Base-by-base conservation (phyloP, 2,329 filamentous ascomycete genomes). In the Trichoderma harzianum region DNA sequence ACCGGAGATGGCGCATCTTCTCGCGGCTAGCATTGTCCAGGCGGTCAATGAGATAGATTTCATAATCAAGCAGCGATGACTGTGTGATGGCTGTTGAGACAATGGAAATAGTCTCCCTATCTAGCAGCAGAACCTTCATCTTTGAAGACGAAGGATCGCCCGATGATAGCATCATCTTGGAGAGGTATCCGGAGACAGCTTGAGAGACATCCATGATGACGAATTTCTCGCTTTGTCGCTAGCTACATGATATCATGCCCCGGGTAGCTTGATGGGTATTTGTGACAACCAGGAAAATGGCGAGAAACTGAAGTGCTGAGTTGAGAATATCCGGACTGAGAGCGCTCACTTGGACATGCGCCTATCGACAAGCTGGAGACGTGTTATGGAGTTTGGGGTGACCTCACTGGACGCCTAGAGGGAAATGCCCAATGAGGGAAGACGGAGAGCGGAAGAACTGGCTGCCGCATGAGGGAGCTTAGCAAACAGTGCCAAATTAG, bases 101-200 rank as follows among this genome's bases (percentile, higher is more conserved):
- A 76, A 98, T 97, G 18, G 93, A 90, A 26, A 98, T 92, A 75
- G 96, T 99, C 83, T 98, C 96, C 83, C 90, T 92, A 82, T 99
- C 96, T 77, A 99, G 86, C 74, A 99, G 86, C 71, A 99, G 85
- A 73, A 98, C 96, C 90, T 99, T 99, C 96, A 99, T 99, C 86
- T 98, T 98, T 55, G 93, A 89, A 26, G 93, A 91, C 65, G 89
- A 86, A 78, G 85, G 87, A 83, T 97, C 94, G 78, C 93, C 93
- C 24, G 77, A 75, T 58, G 81, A 78, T 75, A 93, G 92, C 81
- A 98, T 91, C 90, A 99, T 97, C 88, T 95, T 97, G 81, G 92
- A 92, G 86, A 99, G 92, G 86, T 99, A 99, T 84, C 94, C 93
- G 78, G 95, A 92, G 79, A 98, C 91, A 76, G 95, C 93, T 81